These are phyloP conservation scores for Umbelopsis sp. DNA, from an alignment of 192 early-diverging fungal species.

Conservation along the genomic window DNA sequence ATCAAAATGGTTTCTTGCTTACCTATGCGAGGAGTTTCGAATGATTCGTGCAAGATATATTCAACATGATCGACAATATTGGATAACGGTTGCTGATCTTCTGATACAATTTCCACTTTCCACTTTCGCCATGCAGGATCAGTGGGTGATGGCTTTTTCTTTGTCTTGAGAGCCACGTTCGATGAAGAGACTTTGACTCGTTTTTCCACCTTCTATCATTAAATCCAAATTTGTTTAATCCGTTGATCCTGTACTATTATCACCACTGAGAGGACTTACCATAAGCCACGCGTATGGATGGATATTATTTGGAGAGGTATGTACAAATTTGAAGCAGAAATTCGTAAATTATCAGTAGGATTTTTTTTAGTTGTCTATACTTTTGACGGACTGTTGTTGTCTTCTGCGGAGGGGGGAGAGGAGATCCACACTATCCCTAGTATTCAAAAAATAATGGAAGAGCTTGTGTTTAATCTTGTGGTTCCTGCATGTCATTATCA, in stretches of 20 bases:
- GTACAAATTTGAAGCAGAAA: neutral
- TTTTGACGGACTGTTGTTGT: no score
- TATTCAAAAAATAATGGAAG: no score
- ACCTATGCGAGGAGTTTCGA: slow-evolving; percentile 23
- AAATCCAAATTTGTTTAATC: no score
- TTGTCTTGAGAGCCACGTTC: slow-evolving; percentile 4
- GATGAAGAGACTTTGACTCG: neutral
- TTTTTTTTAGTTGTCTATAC: no score
- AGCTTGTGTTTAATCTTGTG: no score
- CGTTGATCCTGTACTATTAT: no score
- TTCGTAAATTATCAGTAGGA: no score
- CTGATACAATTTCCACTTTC: slow-evolving; percentile 6
- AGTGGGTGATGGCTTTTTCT: slow-evolving; percentile 11
- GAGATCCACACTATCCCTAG: no score
- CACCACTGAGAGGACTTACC: neutral
- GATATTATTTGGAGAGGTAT: neutral
- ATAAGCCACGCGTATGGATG: neutral
- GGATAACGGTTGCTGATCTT: neutral
- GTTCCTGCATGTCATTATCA: no score
- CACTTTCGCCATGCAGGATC: slow-evolving; percentile 13
- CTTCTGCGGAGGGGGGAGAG: no score
- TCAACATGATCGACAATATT: slow-evolving; percentile 20
- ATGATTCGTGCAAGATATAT: slow-evolving; percentile 24
- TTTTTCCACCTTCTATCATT: slow-evolving; percentile 5
- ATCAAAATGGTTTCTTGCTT: neutral